These are phyloP conservation scores for Cunninghamia lanceolata DNA, from an alignment of 75 land plant genomes.

Conservation along the genomic window DNA sequence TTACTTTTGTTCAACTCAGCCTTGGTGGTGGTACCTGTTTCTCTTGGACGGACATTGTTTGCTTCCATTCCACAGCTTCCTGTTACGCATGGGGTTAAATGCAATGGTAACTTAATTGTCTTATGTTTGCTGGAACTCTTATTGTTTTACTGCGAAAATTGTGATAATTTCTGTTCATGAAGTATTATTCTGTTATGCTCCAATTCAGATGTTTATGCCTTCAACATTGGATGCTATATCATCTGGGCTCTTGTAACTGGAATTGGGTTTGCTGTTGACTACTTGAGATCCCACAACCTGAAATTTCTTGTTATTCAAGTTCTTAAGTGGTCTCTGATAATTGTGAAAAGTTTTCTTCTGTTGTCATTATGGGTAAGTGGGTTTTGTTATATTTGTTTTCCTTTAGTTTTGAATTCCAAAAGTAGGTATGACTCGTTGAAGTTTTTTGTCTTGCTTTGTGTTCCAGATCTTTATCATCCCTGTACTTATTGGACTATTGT, in stretches of 20 bases:
- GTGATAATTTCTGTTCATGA: background rate
- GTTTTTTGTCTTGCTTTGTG: background rate
- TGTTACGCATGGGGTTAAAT: constrained; percentile 88
- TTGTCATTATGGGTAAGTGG: constrained; percentile 82
- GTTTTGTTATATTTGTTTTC: background rate
- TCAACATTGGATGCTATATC: constrained; percentile 85
- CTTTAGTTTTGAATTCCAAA: background rate
- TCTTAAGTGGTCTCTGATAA: constrained; percentile 77
- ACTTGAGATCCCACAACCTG: constrained; percentile 64
- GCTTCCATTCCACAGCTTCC: constrained; percentile 81
- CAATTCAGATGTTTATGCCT: constrained; percentile 77
- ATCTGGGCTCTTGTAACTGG: constrained; percentile 83
- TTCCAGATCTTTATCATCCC: constrained; percentile 81
- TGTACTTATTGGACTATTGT: constrained; percentile 77
- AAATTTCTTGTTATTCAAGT: constrained; percentile 58
- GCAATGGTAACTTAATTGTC: constrained; percentile 66
- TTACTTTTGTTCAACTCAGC: constrained; percentile 84
- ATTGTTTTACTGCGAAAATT: background rate
- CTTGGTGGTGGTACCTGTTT: constrained; percentile 78
- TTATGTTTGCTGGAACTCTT: background rate
- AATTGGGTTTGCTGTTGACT: constrained; percentile 63
- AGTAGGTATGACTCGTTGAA: background rate
- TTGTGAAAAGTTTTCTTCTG: constrained; percentile 71
- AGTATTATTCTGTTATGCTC: background rate
- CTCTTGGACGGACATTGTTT: constrained; percentile 79